Conservation (phyloP, 2,329 filamentous ascomycete species). For the Aureobasidium sp. region DNA sequence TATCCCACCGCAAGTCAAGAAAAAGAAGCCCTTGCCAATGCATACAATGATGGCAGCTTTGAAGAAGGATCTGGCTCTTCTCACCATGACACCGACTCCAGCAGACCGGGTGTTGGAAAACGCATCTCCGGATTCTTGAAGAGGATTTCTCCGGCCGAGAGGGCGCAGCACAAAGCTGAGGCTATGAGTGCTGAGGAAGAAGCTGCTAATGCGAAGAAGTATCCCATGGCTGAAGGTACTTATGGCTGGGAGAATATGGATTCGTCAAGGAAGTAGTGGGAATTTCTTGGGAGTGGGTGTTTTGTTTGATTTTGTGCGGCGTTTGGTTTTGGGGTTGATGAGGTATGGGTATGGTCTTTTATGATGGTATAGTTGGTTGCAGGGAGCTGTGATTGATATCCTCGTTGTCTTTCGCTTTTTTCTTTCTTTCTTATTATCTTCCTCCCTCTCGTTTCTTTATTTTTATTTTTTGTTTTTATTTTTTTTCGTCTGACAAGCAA, state of each 20-base stretch:
- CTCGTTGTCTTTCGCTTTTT: no score
- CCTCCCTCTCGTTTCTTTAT: no score
- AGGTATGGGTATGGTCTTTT: no score
- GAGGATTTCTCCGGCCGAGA: neutral
- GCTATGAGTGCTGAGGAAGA: neutral
- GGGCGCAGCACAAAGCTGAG: neutral
- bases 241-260: neutral
- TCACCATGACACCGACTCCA: neutral
- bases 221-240: slow-evolving; percentile 1
- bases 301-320: neutral
- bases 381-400: no score
- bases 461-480: no score
- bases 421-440: no score
- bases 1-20: neutral
- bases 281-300: neutral
- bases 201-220: neutral
- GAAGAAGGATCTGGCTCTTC: neutral
- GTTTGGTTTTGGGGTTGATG: no score
- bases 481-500: no score
- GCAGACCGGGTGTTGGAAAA: neutral
- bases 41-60: neutral
- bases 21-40: neutral
- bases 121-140: neutral
- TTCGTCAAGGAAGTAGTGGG: neutral
- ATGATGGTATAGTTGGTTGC: no score